These are phyloP conservation scores for Camelina laxa DNA, from an alignment of 345 rosid species.

Conservation along the genomic window DNA sequence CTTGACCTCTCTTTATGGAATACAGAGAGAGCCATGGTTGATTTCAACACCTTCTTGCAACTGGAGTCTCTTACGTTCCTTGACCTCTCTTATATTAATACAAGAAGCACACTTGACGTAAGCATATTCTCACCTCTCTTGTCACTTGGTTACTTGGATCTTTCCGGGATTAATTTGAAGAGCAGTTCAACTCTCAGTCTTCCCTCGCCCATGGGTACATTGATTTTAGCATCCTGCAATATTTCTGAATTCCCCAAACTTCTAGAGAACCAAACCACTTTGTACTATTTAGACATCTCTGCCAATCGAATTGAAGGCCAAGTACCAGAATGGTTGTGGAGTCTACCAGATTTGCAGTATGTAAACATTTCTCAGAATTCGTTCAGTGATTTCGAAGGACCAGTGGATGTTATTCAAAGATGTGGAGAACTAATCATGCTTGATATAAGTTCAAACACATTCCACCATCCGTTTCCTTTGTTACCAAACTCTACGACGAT, in stretches of 20 bases:
- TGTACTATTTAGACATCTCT: constrained; percentile 24
- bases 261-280: background rate
- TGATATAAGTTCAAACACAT: constrained; percentile 35
- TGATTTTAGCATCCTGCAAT: constrained; percentile 24
- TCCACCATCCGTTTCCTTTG: background rate
- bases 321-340: constrained; percentile 35
- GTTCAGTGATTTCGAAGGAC: constrained; percentile 12
- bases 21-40: background rate
- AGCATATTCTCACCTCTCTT: constrained; percentile 8
- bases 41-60: constrained; percentile 34
- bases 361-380: constrained; percentile 34
- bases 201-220: background rate
- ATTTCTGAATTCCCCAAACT: constrained; percentile 37
- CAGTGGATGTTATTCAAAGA: constrained; percentile 21
- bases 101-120: constrained; percentile 30
- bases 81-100: constrained; percentile 30
- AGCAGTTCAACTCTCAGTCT: background rate
- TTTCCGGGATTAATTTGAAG: constrained; percentile 20
- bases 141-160: constrained; percentile 22
- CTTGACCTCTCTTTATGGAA: constrained; percentile 34
- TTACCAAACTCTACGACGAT: background rate
- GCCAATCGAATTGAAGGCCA: constrained; percentile 27
- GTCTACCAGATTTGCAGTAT: background rate
- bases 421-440: background rate
- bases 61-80: background rate